phyloP scores from a whole-genome alignment of 2,329 filamentous ascomycete genomes.

The Fusarium torulosum region DNA sequence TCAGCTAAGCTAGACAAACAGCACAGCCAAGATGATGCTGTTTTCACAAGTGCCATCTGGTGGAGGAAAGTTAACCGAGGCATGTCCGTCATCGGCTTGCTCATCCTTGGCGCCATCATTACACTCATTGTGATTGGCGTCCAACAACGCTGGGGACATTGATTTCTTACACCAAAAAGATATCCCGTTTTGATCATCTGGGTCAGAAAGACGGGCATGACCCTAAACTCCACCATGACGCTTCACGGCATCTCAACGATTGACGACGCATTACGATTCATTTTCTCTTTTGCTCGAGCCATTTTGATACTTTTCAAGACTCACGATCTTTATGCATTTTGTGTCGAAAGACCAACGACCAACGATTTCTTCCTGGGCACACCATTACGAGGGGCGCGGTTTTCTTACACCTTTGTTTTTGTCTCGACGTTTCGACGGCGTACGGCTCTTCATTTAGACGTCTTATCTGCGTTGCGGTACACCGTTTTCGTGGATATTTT shows the following conservation, averaged over 20 bases:
- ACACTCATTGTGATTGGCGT: conserved; percentile 66
- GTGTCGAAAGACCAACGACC: conserved; percentile 40
- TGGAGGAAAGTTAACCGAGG: conserved; percentile 70
- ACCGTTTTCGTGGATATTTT: conserved; percentile 5
- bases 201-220: conserved; percentile 8
- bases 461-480: conserved; percentile 1
- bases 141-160: conserved; percentile 61
- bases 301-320: conserved; percentile 31
- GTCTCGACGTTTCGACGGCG: conserved; percentile 33
- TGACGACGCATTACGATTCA: conserved; percentile 46
- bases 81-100: conserved; percentile 68
- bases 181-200: conserved; percentile 37
- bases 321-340: conserved; percentile 43
- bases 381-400: conserved; percentile 41
- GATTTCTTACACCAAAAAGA: conserved; percentile 30
- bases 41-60: conserved; percentile 67
- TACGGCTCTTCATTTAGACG: conserved; percentile 20
- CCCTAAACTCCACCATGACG: conserved; percentile 26
- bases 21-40: conserved; percentile 57
- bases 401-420: conserved; percentile 30
- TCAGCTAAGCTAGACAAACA: conserved; percentile 56
- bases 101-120: conserved; percentile 65
- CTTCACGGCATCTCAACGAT: conserved; percentile 46
- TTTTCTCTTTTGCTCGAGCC: conserved; percentile 36
- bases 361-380: conserved; percentile 42